A percentile compares a stretch with the other conserved stretches of the same genome.
Evolutionary conservation across 2,329 filamentous ascomycete species (phyloP).

Genomic region (Fusarium vanettenii): DNA sequence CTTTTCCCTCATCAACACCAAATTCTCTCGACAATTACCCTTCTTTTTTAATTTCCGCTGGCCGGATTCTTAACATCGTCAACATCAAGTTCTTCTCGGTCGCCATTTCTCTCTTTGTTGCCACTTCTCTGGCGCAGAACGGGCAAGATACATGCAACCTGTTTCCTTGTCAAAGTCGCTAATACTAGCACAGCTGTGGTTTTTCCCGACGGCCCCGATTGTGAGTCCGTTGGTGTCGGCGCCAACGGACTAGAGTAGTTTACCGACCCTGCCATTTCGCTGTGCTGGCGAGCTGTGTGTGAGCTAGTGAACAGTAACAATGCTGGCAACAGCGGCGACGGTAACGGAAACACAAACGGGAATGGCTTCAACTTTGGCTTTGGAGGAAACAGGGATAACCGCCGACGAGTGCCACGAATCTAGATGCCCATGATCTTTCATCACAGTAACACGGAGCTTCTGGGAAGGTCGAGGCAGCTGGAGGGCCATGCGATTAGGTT

Average conservation of each 20-base stretch:
- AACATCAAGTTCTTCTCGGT: background rate
- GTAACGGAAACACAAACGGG: background rate
- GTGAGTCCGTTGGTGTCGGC: constrained; percentile 6
- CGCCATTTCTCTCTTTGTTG: background rate
- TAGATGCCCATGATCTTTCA: background rate
- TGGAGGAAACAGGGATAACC: background rate
- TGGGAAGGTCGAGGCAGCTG: no score
- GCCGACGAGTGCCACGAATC: background rate
- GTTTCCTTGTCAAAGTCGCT: background rate
- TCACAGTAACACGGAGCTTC: background rate
- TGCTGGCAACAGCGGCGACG: no score
- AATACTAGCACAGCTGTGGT: background rate
- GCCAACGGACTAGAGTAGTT: constrained; percentile 13
- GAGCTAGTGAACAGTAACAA: background rate
- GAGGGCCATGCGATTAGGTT: no score
- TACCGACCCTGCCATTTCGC: background rate
- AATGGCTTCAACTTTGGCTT: background rate
- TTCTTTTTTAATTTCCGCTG: background rate
- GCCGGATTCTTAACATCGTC: background rate
- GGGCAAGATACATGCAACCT: background rate
- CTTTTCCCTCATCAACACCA: background rate
- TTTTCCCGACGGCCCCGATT: constrained; percentile 11
- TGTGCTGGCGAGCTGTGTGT: constrained; percentile 10
- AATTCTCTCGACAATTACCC: background rate
- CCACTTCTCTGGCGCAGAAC: background rate